Base-by-base conservation (phyloP, 306 rosid species). In the Vigna radiata region DNA sequence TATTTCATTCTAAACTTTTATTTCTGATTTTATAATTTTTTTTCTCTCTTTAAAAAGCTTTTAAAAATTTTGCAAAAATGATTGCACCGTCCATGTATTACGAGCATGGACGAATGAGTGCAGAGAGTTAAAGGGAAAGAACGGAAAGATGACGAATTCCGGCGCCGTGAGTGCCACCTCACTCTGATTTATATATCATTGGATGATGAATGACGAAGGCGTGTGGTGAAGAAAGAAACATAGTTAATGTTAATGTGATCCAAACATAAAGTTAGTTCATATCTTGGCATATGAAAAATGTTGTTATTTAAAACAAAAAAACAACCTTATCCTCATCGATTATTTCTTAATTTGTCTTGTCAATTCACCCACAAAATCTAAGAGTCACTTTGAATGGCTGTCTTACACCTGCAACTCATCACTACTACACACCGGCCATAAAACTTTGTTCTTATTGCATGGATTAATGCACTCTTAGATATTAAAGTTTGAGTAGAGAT, bases 311-410 rank as follows among this genome's bases (percentile, higher is more conserved):
- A 44, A 27, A 69, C 19, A 2, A 29, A 69, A 23, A 47, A 29
- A 48, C 3, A 5, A 25, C 60, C 18, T 36, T 71, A 17, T 71
- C 64, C 64, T 15, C 19, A 49, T 46, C 49, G 15, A 44, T 12
- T 0, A n/a, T 70, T 17, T 50, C 64, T 70, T 64, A 18, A 37
- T 18, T 18, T 72, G 75, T 29, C 61, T 3, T n/a, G 29, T 70
- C 12, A 0, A 31, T n/a, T 36, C 29, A 29, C 60, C 27, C 4
- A 10, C 29, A 15, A 69, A 49, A 48, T 16, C 17, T 27, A 50
- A 70, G 8, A 6, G 0, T 62, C 33, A 66, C 33, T 66, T 66
- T 39, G 15, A 62, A 36, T 62, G 47, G 68, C 14, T 8, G 7
- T n/a, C 68, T 61, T 62, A 23, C 68, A 33, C 36, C 47, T 16